Evolutionary conservation across 1,284 basidiomycete species (phyloP), one percentile per base, ranked within the genome.

Genomic region (Leccinum pallidistipes): DNA sequence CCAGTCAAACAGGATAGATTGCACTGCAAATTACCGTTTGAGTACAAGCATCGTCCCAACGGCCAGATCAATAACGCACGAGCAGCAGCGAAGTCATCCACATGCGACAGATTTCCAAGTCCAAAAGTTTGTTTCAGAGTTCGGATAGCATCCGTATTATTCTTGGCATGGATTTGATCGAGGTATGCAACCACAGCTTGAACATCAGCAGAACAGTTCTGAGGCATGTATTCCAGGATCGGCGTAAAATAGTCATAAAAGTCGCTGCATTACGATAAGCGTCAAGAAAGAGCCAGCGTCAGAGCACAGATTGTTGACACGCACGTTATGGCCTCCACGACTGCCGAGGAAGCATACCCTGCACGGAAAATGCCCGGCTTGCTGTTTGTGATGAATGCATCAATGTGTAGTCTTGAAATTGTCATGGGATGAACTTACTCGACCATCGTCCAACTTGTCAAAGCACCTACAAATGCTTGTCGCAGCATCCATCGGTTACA

Each of bases 201-300:
- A 27, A 91, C 81, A 66, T 91, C 89, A 0, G 85, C 81, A 11
- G 87, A 90, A 73, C 89, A 91, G 71, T 91, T 91, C 65, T 78
- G 69, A 0, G 88, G 86, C 87, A 90, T 91, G 67, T 84, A 78
- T 64, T 84, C 78, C 10, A 83, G 81, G 64, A 89, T 83, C n/a
- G 87, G 87, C 64, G 87, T 86, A 73, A 88, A 90, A 70, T 90
- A 91, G 58, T 78, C 78, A 83, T 88, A 91, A 70, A 82, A 90
- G 68, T 89, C 78, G 2, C 86, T 87, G 61, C 10, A 18, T 6
- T n/a, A n/a, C 4, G n/a, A 57, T 7, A 54, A 21, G 47, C 12
- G 40, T 31, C 18, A 21, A 7, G n/a, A 29, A 65, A 61, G 58
- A 21, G 3, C 7, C 14, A 43, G 9, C 40, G 10, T 18, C 9